Conservation (phyloP, 2,329 filamentous ascomycete genomes). For the Aspergillus tanneri region DNA sequence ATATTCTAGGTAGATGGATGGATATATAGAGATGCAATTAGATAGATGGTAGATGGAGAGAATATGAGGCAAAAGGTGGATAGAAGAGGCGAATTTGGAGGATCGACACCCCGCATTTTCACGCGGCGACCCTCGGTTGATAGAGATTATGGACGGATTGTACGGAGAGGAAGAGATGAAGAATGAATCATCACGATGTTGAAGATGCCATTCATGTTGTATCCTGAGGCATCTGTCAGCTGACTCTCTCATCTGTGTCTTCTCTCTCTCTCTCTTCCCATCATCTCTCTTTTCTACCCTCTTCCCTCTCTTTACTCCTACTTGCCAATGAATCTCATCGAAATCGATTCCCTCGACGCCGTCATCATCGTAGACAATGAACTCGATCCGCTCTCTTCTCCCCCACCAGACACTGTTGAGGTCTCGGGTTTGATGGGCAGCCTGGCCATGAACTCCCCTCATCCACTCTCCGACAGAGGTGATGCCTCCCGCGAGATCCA, state of each 20-base stretch:
- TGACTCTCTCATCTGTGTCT: background rate
- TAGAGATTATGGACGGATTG: too few species aligned
- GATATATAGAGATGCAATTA: background rate
- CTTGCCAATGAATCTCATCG: slow-evolving; percentile 27
- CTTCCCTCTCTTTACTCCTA: background rate
- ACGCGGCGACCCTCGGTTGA: background rate
- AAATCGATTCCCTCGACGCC: slow-evolving; percentile 51
- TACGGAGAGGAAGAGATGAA: too few species aligned
- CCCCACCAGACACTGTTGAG: slow-evolving; percentile 45
- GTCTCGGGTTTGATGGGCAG: slow-evolving; percentile 46
- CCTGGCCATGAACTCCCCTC: slow-evolving; percentile 40
- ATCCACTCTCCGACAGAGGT: slow-evolving; percentile 39
- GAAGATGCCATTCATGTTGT: too few species aligned
- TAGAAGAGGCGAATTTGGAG: background rate
- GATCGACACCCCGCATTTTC: slow-evolving; percentile 6
- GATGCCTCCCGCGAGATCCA: slow-evolving; percentile 47
- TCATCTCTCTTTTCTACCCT: background rate
- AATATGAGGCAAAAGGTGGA: background rate
- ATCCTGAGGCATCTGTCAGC: background rate
- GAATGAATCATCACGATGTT: too few species aligned
- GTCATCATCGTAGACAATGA: slow-evolving; percentile 57
- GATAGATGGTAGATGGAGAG: too few species aligned
- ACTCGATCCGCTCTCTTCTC: slow-evolving; percentile 53
- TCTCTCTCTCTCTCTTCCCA: background rate
- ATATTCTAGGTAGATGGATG: background rate